Percentiles rank a stretch among this genome's conserved stretches.
Conservation (phyloP, 1,284 basidiomycete genomes). For the Marasmius tenuissimus region DNA sequence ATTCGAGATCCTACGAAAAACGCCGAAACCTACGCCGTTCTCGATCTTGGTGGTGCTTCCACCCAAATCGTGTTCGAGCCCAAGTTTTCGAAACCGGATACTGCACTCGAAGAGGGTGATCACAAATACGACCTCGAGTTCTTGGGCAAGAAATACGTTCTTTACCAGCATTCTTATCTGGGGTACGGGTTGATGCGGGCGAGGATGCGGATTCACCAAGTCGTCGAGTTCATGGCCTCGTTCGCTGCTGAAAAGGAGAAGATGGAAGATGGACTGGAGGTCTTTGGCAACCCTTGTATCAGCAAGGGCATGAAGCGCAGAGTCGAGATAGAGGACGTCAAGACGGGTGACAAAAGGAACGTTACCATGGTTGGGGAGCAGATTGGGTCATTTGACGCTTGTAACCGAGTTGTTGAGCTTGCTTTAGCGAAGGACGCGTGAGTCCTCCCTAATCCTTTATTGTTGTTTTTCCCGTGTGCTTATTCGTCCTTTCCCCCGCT, state of each 20-base stretch:
- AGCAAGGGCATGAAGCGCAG: conserved; percentile 62
- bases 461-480: neutral
- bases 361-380: conserved; percentile 84
- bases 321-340: conserved; percentile 73
- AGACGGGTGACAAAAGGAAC: conserved; percentile 44
- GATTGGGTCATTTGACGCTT: conserved; percentile 83
- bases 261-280: neutral
- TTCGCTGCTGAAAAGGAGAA: conserved; percentile 25
- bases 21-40: conserved; percentile 81
- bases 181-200: conserved; percentile 97
- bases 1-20: conserved; percentile 60
- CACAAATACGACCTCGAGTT: conserved; percentile 91
- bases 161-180: conserved; percentile 96
- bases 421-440: conserved; percentile 96
- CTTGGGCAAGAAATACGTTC: conserved; percentile 65
- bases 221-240: conserved; percentile 86
- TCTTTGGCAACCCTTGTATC: conserved; percentile 76
- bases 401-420: conserved; percentile 83
- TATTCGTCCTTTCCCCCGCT: conserved; percentile 6
- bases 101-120: conserved; percentile 77
- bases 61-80: conserved; percentile 99
- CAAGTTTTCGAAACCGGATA: conserved; percentile 49
- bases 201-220: conserved; percentile 80
- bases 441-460: conserved; percentile 33
- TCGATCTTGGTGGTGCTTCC: conserved; percentile 95